Conservation (phyloP, 495 filamentous ascomycete species). For the Elasticomyces elasticus region DNA sequence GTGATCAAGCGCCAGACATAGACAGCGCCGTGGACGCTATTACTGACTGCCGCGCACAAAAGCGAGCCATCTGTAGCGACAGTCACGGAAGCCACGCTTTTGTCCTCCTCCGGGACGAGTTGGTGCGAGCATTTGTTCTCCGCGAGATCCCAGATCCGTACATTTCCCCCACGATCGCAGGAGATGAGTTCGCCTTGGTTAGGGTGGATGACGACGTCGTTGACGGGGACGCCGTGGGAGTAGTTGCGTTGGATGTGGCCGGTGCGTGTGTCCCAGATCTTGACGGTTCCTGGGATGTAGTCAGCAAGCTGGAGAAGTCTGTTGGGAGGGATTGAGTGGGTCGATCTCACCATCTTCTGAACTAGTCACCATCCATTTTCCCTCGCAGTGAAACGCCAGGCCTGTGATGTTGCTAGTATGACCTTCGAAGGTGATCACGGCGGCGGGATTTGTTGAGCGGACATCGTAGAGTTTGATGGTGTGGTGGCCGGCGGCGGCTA, state of each 20-base stretch:
- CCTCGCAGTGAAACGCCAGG: conserved; percentile 94
- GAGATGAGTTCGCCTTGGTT: conserved; percentile 97
- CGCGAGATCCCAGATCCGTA: conserved; percentile 90
- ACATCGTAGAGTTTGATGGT: conserved; percentile 96
- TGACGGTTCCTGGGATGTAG: conserved; percentile 51
- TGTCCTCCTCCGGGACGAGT: conserved; percentile 91
- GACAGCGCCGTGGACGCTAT: conserved; percentile 83
- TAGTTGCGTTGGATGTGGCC: conserved; percentile 89
- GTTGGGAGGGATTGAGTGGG: background rate
- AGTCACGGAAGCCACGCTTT: conserved; percentile 84
- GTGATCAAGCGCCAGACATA: conserved; percentile 93
- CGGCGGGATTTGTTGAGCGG: conserved; percentile 88
- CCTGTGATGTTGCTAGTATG: conserved; percentile 94
- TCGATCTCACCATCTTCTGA: conserved; percentile 64
- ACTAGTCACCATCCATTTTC: conserved; percentile 99
- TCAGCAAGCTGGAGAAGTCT: conserved; percentile 51
- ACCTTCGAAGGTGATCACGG: conserved; percentile 84
- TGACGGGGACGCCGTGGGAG: conserved; percentile 73
- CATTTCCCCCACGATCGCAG: conserved; percentile 86
- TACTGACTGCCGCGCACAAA: conserved; percentile 71
- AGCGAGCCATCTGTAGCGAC: conserved; percentile 90
- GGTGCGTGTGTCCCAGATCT: conserved; percentile 93
- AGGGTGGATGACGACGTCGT: conserved; percentile 95
- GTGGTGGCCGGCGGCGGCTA: conserved; percentile 89
- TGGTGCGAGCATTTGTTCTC: conserved; percentile 97